Evolutionary conservation across 164 flowering plant genomes (phyloP).

Genomic region (Macadamia integrifolia): DNA sequence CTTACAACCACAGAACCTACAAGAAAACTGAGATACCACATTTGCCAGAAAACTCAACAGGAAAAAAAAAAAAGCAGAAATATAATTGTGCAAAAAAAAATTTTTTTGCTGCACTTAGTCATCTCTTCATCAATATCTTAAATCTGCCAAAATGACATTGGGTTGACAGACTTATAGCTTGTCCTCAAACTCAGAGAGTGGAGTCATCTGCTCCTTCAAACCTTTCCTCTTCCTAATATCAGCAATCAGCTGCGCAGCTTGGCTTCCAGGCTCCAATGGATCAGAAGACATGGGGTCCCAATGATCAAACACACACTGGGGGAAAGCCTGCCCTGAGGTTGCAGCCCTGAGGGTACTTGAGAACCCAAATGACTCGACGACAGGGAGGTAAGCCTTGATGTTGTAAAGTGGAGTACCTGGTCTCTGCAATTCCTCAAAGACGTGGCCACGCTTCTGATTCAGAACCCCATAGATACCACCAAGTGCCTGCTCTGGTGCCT

Average conservation of each 20-base stretch:
- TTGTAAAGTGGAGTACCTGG: slow-evolving; percentile 26
- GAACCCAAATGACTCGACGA: slow-evolving; percentile 36
- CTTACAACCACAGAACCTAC: too few species aligned
- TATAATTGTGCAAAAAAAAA: too few species aligned
- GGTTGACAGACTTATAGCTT: slow-evolving; percentile 18
- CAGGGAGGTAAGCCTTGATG: slow-evolving; percentile 29
- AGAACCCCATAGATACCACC: slow-evolving; percentile 31
- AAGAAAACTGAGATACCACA: too few species aligned
- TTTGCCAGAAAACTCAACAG: too few species aligned
- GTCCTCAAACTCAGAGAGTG: slow-evolving; percentile 37
- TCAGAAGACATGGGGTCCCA: slow-evolving; percentile 38
- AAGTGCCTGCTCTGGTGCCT: slow-evolving; percentile 26
- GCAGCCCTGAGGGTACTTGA: slow-evolving; percentile 31
- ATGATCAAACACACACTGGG: slow-evolving; percentile 38
- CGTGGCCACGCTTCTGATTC: slow-evolving; percentile 22
- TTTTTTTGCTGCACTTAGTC: too few species aligned
- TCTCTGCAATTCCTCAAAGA: slow-evolving; percentile 36
- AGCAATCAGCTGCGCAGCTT: slow-evolving; percentile 23
- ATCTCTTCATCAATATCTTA: too few species aligned
- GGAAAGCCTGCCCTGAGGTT: slow-evolving; percentile 41
- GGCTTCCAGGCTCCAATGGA: slow-evolving; percentile 33
- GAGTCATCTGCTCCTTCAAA: slow-evolving; percentile 38
- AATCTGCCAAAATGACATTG: too few species aligned
- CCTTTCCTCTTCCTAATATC: slow-evolving; percentile 40
- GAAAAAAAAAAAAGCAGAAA: too few species aligned